A percentile compares a stretch with the other conserved stretches of the same genome.
These are phyloP conservation scores for Cutaneotrichosporon mucoides DNA, from an alignment of 1,284 basidiomycete species.

Conservation along the genomic window DNA sequence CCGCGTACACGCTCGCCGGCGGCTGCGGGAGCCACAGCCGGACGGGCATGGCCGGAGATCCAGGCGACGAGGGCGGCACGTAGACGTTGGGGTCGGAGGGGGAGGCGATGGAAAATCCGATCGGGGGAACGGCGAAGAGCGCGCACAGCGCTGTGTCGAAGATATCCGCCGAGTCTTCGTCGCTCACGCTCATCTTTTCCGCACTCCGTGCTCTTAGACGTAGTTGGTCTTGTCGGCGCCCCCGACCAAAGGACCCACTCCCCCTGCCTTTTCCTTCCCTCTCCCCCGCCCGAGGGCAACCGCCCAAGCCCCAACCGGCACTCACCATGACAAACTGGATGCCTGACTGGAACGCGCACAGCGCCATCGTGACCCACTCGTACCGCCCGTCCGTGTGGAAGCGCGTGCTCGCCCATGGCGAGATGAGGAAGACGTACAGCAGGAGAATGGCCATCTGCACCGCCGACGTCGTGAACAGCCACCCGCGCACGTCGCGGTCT, in stretches of 20 bases:
- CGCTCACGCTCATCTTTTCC: no score
- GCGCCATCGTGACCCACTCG: conserved; percentile 23
- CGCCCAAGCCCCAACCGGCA: no score
- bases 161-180: conserved; percentile 22
- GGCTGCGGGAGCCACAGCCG: conserved; percentile 35
- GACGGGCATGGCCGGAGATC: conserved; percentile 22
- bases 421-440: conserved; percentile 14
- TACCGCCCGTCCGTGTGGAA: conserved; percentile 3
- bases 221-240: no score
- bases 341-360: conserved; percentile 22
- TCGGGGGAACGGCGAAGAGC: conserved; percentile 40
- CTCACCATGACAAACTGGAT: conserved; percentile 28
- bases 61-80: conserved; percentile 15
- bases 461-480: conserved; percentile 17
- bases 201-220: no score
- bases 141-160: conserved; percentile 38
- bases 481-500: conserved; percentile 20
- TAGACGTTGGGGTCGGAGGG: conserved; percentile 19
- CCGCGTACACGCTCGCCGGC: conserved; percentile 34
- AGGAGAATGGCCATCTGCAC: conserved; percentile 16
- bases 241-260: not conserved
- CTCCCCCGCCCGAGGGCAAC: no score
- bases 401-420: not conserved
- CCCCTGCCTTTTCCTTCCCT: not conserved
- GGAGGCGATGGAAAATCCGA: conserved; percentile 30